Conservation (phyloP, 768 basidiomycete genomes). For the Hericium erinaceus region DNA sequence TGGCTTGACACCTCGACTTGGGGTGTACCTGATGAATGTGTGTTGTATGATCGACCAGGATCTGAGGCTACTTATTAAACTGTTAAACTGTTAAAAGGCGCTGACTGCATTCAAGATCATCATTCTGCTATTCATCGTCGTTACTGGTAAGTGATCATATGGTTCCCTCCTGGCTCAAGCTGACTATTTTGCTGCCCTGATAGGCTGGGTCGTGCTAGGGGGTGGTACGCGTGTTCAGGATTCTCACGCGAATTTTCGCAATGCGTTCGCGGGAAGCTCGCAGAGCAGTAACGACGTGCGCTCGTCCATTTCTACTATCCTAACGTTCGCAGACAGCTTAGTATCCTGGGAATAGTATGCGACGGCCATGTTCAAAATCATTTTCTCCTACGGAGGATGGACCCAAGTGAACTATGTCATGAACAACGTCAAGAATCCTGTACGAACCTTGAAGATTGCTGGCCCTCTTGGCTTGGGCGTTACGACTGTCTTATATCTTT, state of each 20-base stretch:
- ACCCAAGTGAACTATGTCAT: slow-evolving; percentile 49
- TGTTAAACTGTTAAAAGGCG: slow-evolving; percentile 20
- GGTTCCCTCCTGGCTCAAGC: no score
- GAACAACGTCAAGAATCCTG: slow-evolving; percentile 50
- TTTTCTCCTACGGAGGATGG: slow-evolving; percentile 44
- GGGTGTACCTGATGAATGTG: slow-evolving; percentile 49
- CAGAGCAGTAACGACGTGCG: slow-evolving; percentile 39
- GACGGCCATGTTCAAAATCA: slow-evolving; percentile 49
- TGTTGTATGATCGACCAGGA: slow-evolving; percentile 2
- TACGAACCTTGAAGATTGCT: slow-evolving; percentile 53
- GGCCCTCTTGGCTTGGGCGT: slow-evolving; percentile 28
- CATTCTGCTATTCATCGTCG: slow-evolving; percentile 43
- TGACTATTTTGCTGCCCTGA: not conserved
- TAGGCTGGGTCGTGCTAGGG: slow-evolving; percentile 51
- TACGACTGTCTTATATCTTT: slow-evolving; percentile 35
- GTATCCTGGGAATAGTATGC: slow-evolving; percentile 34
- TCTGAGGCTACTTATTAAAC: not conserved
- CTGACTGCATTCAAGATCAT: slow-evolving; percentile 29
- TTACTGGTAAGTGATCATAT: slow-evolving; percentile 28
- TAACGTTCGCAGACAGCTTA: not conserved
- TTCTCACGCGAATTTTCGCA: slow-evolving; percentile 46
- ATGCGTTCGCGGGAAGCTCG: slow-evolving; percentile 51
- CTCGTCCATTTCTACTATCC: not conserved
- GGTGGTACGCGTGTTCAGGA: slow-evolving; percentile 46
- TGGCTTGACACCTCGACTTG: slow-evolving; percentile 39